A percentile compares a stretch with the other conserved stretches of the same genome.
Evolutionary conservation across 345 rosid species (phyloP).

Genomic region (Aethionema arabicum): DNA sequence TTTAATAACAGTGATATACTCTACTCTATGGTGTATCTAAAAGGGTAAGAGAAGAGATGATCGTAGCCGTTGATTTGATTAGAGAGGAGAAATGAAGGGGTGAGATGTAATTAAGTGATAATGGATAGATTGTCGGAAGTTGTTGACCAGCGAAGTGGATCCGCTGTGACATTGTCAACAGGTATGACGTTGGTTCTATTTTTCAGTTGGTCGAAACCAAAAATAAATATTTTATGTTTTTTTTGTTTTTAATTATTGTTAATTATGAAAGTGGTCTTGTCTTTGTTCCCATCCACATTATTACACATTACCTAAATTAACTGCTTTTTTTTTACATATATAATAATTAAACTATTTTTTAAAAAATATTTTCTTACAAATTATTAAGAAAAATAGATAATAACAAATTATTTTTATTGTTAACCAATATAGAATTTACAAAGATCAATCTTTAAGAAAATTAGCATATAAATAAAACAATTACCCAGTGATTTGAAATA

Average conservation of each 20-base stretch:
- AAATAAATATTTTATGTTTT: not conserved
- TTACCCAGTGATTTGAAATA: constrained; percentile 8
- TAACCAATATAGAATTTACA: not conserved
- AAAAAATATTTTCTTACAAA: too few relatives aligned
- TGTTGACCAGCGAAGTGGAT: constrained; percentile 42
- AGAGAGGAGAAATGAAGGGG: constrained; percentile 12
- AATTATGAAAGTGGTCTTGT: too few relatives aligned
- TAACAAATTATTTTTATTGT: too few relatives aligned
- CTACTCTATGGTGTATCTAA: constrained; percentile 10
- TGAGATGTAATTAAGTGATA: constrained; percentile 16
- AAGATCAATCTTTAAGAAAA: too few relatives aligned
- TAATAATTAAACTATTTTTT: too few relatives aligned
- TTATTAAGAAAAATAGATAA: too few relatives aligned
- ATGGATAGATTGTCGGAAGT: constrained; percentile 30
- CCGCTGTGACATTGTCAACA: constrained; percentile 39
- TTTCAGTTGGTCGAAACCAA: constrained; percentile 22
- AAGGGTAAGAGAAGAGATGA: not conserved
- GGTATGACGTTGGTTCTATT: constrained; percentile 36
- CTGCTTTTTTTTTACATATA: not conserved
- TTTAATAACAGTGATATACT: not conserved
- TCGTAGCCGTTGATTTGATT: constrained; percentile 14
- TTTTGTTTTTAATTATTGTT: not conserved
- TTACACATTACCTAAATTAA: not conserved
- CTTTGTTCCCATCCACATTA: not conserved
- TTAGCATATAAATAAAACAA: not conserved